Percentiles rank a stretch among this genome's conserved stretches.
Evolutionary conservation across 78 protist genomes (phyloP).

Genomic region (Dictyostelium discoideum): dicty_2.7 NC_007090.3:2340501-2341000

Average conservation of each 20-base stretch:
- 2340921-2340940: background rate
- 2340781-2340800: background rate
- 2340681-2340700: background rate
- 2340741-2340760: background rate
- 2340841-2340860: background rate
- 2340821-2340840: background rate
- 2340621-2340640: background rate
- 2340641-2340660: background rate
- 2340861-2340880: background rate
- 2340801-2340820: background rate
- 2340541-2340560: background rate
- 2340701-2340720: background rate
- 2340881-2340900: background rate
- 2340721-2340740: background rate
- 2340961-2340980: background rate
- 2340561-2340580: background rate
- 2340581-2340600: background rate
- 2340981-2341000: background rate
- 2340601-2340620: background rate
- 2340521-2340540: background rate
- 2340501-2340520: background rate
- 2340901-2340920: background rate
- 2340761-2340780: too few species aligned
- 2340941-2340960: background rate
- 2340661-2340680: background rate